Evolutionary conservation across 768 basidiomycete genomes (phyloP), one percentile per base, ranked within the genome.

Genomic region (Ephemerocybe angulata): DNA sequence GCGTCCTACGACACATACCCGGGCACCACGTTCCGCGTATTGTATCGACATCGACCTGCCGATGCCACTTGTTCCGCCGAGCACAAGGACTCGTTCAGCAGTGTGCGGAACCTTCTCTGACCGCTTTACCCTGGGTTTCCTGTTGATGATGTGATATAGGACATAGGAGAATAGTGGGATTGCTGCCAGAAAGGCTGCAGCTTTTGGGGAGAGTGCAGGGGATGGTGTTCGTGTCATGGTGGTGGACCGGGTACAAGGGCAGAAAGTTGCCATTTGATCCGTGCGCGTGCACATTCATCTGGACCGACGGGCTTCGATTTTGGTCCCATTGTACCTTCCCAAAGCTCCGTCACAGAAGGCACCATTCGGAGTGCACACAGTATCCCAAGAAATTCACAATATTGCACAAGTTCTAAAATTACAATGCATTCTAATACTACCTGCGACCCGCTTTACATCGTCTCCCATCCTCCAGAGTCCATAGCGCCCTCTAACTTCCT

Each of bases 381-480:
- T 35, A 35, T 35, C 8, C 8, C 17, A 35, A 17, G 8, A 8
- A 35, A 35, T 8, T 8, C 8, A 17, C 17, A 35, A 35, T 35
- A 35, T 35, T 8, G 8, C 17, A 38, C 25, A 1, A 10, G 33
- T 41, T 29, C 24, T 13, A 28, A 22, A 4, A 50, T 37, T 15
- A 52, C 8, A 17, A 35, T 35, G 8, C 33, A 35, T 8, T 35
- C 8, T 35, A 35, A 8, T 8, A 35, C 8, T 35, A 35, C 17
- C 8, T 35, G 8, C 33, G 17, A 35, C 33, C 33, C 33, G 8
- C 33, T 28, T 72, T 68, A 95, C 47, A 96, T 69, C 55, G 87
- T 88, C 64, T 91, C 90, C 95, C 94, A 98, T 21, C 94, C 94
- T n/a, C 95, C 93, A 28, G 81, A 86, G 66, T 97, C 95, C 15